Evolutionary conservation across 441 rosid species (phyloP).

Genomic region (Bocquillonia castaneifolia): DNA sequence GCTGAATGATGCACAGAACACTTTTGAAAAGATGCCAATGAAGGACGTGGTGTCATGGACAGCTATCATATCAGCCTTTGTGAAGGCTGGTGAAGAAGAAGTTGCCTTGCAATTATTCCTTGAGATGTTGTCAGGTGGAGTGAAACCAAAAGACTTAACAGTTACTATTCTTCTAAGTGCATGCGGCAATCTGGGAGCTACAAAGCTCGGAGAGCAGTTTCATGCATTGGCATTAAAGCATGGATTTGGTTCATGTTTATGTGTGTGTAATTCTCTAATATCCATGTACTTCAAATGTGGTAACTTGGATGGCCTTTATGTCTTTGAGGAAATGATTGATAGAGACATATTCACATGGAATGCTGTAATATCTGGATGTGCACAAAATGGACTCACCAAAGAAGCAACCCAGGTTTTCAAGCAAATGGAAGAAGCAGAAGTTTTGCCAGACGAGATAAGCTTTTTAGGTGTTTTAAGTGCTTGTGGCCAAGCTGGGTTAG

Average conservation of each 20-base stretch:
- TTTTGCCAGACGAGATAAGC: constrained; percentile 49
- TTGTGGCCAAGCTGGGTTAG: constrained; percentile 58
- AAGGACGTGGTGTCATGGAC: constrained; percentile 64
- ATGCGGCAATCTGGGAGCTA: constrained; percentile 53
- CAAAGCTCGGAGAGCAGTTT: constrained; percentile 54
- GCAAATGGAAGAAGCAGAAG: constrained; percentile 42
- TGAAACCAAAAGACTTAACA: constrained; percentile 42
- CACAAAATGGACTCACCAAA: constrained; percentile 50
- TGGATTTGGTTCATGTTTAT: constrained; percentile 46
- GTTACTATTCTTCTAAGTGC: constrained; percentile 55
- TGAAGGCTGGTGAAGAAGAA: constrained; percentile 45
- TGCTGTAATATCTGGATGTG: constrained; percentile 59
- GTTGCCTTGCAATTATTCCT: constrained; percentile 47
- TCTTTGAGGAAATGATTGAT: constrained; percentile 46
- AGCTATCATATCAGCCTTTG: constrained; percentile 59
- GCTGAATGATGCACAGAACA: constrained; percentile 35
- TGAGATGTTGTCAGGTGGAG: constrained; percentile 43
- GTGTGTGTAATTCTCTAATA: constrained; percentile 51
- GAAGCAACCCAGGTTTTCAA: constrained; percentile 43
- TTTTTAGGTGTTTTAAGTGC: constrained; percentile 63
- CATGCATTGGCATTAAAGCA: constrained; percentile 42
- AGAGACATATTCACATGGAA: constrained; percentile 65
- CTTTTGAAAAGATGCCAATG: constrained; percentile 44
- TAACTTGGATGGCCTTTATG: constrained; percentile 37
- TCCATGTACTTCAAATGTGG: constrained; percentile 73